Base-by-base conservation (phyloP, 148 eudicot species). In the Limonium bicolor region DNA sequence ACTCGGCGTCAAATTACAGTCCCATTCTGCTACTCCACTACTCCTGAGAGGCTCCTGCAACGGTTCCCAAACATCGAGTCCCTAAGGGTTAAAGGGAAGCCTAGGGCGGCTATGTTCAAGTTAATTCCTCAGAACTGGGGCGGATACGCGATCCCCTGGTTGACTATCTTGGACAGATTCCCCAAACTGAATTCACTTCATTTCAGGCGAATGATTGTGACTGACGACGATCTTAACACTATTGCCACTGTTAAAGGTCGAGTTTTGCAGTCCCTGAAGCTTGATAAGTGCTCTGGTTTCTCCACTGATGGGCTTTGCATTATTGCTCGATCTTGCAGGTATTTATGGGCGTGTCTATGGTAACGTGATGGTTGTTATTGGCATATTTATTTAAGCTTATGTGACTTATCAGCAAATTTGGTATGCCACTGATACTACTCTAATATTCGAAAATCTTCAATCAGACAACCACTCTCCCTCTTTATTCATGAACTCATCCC, bases 101-200 rank as follows among this genome's bases (percentile, higher is more conserved):
- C 99, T 6, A 63, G 99, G 41, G 99, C 99, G 13, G 80, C 95
- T 2, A 92, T 92, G 99, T 92, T 78, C 13, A 85, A 85, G 31
- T 51, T 92, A 58, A 85, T 92, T 0, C 95, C 99, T 0, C 82
- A 78, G 28, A 82, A 92, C 60, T 92, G 99, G 99, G 99, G 99
- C 0, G 99, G 99, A 4, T 81, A 72, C n/a, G 94, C 58, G 8
- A 56, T 62, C 7, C 88, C 95, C 0, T 92, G 99, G 99, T 58
- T 76, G 16, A 27, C 46, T 16, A 12, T 56, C 0, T 7, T 65
- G 4, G 60, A 48, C 8, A 59, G 49, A 20, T 68, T 92, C 46
- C 54, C 54, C 1, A 59, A 28, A n/a, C 55, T 92, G 40, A 71
- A 69, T 27, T 48, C 55, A 11, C 64, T 92, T 31, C 99, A 92